Base-by-base conservation (phyloP, 768 basidiomycete genomes). In the Boletus rufocinnamomeus region DNA sequence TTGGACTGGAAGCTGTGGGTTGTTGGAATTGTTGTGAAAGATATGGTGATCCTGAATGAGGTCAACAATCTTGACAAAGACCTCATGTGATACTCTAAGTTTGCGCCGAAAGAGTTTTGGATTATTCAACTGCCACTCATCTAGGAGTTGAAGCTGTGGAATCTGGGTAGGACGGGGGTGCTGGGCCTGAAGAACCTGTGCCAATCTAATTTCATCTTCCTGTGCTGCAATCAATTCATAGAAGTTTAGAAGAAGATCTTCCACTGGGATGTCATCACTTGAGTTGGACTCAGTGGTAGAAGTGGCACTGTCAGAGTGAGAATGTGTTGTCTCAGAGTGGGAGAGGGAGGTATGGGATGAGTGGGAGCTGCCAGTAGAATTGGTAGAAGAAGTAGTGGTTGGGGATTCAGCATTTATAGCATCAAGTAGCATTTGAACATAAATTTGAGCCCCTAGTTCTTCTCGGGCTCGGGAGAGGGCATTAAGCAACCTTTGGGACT, bases 1-100 rank as follows among this genome's bases (percentile, higher is more conserved):
- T 9, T 66, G 60, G 28, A 75, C 59, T 1, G 70, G 69, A 1
- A 69, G 57, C 52, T 50, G 30, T 32, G n/a, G n/a, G n/a, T n/a
- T n/a, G n/a, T n/a, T n/a, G n/a, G n/a, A n/a, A n/a, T n/a, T n/a
- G n/a, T n/a, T 25, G n/a, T 34, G 13, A 9, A 53, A 58, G 8
- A 48, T 35, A 1, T 23, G 32, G 4, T 58, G 37, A 48, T 52
- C 7, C 16, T 52, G 10, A 25, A 57, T 27, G 5, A 45, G 41
- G 0, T 30, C 8, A n/a, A 51, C n/a, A 45, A 57, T 34, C 5
- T 57, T 17, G 6, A 21, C 19, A 37, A 51, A 57, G 14, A 57
- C 32, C 5, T 51, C n/a, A n/a, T 6, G 10, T 9, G 17, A n/a
- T 0, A 51, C 37, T 19, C 37, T 27, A 4, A 51, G 25, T 14